phyloP scores from a whole-genome alignment of 1,284 basidiomycete species.

The Pseudozyma tsukubaensis region DNA sequence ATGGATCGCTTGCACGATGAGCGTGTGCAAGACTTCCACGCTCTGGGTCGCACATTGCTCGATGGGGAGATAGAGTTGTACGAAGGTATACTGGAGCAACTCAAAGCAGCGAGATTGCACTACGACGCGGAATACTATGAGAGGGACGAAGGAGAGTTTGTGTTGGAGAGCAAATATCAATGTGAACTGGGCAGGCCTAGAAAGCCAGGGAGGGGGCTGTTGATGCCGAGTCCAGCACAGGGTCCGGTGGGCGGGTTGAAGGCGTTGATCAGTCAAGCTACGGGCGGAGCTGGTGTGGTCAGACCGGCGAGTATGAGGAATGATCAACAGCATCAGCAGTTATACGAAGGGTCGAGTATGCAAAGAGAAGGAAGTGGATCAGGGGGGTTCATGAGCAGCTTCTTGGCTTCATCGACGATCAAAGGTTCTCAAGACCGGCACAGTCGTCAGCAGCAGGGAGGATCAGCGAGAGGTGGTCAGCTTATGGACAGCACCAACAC shows the following conservation, averaged over 20 bases:
- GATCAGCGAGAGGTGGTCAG: too few species aligned
- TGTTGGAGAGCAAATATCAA: conserved; percentile 28
- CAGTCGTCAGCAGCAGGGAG: too few species aligned
- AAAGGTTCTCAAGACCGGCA: too few species aligned
- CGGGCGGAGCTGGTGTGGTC: conserved; percentile 15
- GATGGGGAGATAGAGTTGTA: conserved; percentile 57
- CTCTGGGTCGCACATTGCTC: conserved; percentile 39
- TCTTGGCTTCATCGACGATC: too few species aligned
- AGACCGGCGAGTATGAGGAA: conserved; percentile 23
- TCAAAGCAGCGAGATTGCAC: conserved; percentile 34
- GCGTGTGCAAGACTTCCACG: conserved; percentile 54
- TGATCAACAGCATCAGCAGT: neutral
- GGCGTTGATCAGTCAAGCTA: conserved; percentile 23
- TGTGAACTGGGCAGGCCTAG: conserved; percentile 27
- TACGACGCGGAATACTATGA: conserved; percentile 47
- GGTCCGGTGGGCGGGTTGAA: conserved; percentile 17
- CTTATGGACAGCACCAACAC: neutral
- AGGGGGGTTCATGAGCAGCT: too few species aligned
- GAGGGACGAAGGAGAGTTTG: conserved; percentile 21
- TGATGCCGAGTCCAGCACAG: conserved; percentile 38
- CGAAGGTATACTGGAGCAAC: conserved; percentile 38
- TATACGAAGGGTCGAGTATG: neutral
- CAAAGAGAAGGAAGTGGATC: neutral
- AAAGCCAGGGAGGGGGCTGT: conserved; percentile 16
- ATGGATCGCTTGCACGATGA: conserved; percentile 73